A percentile compares a stretch with the other conserved stretches of the same genome.
These are phyloP conservation scores for Rhynchosporium agropyri DNA, from an alignment of 2,329 filamentous ascomycete species.

Conservation along the genomic window DNA sequence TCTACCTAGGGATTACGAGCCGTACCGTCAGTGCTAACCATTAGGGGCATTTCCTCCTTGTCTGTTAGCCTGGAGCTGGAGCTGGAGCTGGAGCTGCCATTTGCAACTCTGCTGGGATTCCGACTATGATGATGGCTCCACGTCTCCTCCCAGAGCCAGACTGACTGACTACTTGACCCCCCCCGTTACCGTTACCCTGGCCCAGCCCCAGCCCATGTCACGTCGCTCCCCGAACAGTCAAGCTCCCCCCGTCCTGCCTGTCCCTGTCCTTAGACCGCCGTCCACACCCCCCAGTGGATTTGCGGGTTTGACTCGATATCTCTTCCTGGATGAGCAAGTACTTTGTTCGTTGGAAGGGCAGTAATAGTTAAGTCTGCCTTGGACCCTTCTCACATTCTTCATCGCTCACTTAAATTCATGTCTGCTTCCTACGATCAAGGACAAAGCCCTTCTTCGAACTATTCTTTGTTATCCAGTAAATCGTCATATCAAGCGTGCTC, in stretches of 20 bases:
- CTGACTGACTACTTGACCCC: not conserved
- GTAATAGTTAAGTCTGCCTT: slow-evolving; percentile 28
- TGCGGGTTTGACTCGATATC: slow-evolving; percentile 22
- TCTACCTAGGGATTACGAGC: not conserved
- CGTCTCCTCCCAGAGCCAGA: slow-evolving; percentile 7
- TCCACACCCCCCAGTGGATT: slow-evolving; percentile 16
- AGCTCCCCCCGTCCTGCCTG: not conserved
- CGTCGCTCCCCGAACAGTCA: slow-evolving; percentile 15
- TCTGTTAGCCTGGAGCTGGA: not conserved
- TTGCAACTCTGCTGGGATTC: slow-evolving; percentile 6
- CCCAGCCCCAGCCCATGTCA: slow-evolving; percentile 5
- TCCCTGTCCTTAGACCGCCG: slow-evolving; percentile 5
- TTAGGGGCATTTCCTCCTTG: not conserved
- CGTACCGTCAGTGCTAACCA: slow-evolving; percentile 5
- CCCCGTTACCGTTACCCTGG: slow-evolving; percentile 5
- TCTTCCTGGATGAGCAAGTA: slow-evolving; percentile 17
- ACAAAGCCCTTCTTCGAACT: slow-evolving; percentile 14
- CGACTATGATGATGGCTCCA: slow-evolving; percentile 9
- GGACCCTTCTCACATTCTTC: slow-evolving; percentile 23
- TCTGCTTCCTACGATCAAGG: slow-evolving; percentile 5
- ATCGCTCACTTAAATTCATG: slow-evolving; percentile 17
- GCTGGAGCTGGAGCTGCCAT: slow-evolving; percentile 7
- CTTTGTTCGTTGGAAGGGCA: slow-evolving; percentile 24
- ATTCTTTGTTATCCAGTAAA: slow-evolving; percentile 13
- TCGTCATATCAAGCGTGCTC: slow-evolving; percentile 9